Percentiles rank a stretch among this genome's conserved stretches.
These are phyloP conservation scores for Diaporthe sp. DNA, from an alignment of 2,329 filamentous ascomycete species.

Conservation along the genomic window DNA sequence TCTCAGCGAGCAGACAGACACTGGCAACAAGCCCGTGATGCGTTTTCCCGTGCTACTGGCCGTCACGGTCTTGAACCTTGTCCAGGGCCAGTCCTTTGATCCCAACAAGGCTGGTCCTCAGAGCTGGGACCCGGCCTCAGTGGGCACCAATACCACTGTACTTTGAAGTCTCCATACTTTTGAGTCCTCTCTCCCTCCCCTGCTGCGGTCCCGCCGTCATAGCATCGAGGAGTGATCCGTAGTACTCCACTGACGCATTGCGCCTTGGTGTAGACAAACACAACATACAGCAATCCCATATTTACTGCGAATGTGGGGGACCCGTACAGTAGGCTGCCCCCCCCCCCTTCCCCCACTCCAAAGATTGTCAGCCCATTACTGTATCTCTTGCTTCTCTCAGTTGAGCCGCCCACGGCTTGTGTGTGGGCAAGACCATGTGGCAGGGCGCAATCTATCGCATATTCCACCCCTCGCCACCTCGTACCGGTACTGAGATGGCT, in stretches of 20 bases:
- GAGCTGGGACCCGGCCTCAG: constrained; percentile 49
- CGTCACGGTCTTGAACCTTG: constrained; percentile 39
- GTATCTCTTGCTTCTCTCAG: not conserved
- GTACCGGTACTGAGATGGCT: not conserved
- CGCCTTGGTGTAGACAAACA: constrained; percentile 44
- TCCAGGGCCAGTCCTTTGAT: constrained; percentile 48
- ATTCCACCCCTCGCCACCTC: not conserved
- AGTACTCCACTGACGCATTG: not conserved
- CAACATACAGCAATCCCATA: constrained; percentile 56
- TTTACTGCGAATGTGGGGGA: constrained; percentile 55
- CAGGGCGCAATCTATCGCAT: not conserved
- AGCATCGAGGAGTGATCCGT: not conserved
- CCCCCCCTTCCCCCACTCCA: not conserved
- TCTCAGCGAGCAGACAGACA: not conserved
- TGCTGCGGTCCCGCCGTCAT: not conserved
- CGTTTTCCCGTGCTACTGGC: constrained; percentile 22
- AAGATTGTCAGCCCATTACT: not conserved
- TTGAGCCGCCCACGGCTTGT: not conserved
- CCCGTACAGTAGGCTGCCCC: constrained; percentile 47
- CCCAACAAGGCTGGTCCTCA: constrained; percentile 48
- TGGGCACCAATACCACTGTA: constrained; percentile 52
- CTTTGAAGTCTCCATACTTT: not conserved
- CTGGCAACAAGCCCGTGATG: not conserved
- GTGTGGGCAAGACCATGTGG: not conserved
- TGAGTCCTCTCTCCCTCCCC: not conserved